Percentiles rank a stretch among this genome's conserved stretches.
These are phyloP conservation scores for Beauveria varroae DNA, from an alignment of 2,329 filamentous ascomycete genomes.

Conservation along the genomic window DNA sequence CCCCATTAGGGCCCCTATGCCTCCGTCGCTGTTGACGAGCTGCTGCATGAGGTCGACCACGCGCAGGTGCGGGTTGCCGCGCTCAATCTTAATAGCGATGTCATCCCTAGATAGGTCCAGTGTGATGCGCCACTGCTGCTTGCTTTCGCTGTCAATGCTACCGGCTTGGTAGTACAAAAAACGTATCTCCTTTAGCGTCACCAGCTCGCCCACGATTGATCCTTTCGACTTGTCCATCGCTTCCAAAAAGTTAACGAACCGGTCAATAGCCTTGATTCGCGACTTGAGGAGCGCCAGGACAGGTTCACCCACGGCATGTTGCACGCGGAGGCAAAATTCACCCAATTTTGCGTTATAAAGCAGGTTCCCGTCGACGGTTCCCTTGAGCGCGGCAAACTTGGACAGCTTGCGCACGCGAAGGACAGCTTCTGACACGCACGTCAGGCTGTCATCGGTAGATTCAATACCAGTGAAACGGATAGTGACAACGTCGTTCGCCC, in stretches of 20 bases:
- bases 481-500: slow-evolving; percentile 53
- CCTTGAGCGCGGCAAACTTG: slow-evolving; percentile 48
- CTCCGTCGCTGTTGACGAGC: slow-evolving; percentile 47
- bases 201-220: slow-evolving; percentile 48
- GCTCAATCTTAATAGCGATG: slow-evolving; percentile 53
- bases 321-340: slow-evolving; percentile 55
- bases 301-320: slow-evolving; percentile 49
- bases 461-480: slow-evolving; percentile 48
- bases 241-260: slow-evolving; percentile 62
- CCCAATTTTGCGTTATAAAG: slow-evolving; percentile 52
- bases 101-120: slow-evolving; percentile 48
- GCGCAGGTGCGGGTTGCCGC: slow-evolving; percentile 59
- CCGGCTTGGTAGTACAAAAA: slow-evolving; percentile 56
- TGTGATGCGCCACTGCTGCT: slow-evolving; percentile 41
- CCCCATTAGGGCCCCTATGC: slow-evolving; percentile 44
- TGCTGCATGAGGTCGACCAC: slow-evolving; percentile 51
- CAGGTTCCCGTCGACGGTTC: slow-evolving; percentile 52
- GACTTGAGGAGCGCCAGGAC: slow-evolving; percentile 51
- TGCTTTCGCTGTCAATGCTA: neutral
- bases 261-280: slow-evolving; percentile 59
- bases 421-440: slow-evolving; percentile 43
- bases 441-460: slow-evolving; percentile 20
- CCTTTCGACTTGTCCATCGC: slow-evolving; percentile 51
- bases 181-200: slow-evolving; percentile 54
- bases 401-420: slow-evolving; percentile 45